Conservation (phyloP, 2,329 filamentous ascomycete genomes). For the Aspergillus caelatus region DNA sequence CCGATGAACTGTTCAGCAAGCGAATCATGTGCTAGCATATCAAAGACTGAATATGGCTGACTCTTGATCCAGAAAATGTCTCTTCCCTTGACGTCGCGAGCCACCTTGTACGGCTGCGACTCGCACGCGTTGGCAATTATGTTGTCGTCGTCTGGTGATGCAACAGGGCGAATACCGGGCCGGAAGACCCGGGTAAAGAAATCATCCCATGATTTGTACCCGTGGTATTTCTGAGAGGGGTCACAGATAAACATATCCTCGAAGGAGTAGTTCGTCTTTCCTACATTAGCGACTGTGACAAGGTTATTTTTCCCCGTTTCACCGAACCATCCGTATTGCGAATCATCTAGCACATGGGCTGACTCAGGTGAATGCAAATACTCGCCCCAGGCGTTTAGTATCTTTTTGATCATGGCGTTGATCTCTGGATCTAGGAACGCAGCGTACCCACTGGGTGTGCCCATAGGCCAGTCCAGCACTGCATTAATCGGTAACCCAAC, state of each 20-base stretch:
- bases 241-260: conserved; percentile 25
- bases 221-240: conserved; percentile 35
- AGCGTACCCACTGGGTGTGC: conserved; percentile 55
- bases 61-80: conserved; percentile 71
- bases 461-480: conserved; percentile 63
- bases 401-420: conserved; percentile 55
- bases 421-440: conserved; percentile 58
- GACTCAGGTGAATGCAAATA: conserved; percentile 57
- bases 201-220: conserved; percentile 69
- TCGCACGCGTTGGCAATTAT: conserved; percentile 69
- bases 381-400: conserved; percentile 59
- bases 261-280: conserved; percentile 11
- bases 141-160: conserved; percentile 51
- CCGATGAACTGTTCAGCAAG: conserved; percentile 58
- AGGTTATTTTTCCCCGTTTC: conserved; percentile 49
- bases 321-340: conserved; percentile 59
- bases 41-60: conserved; percentile 66
- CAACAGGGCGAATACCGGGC: conserved; percentile 60
- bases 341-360: conserved; percentile 50
- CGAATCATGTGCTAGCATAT: conserved; percentile 64
- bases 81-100: conserved; percentile 54
- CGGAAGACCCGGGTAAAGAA: conserved; percentile 68
- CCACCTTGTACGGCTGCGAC: conserved; percentile 60
- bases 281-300: conserved; percentile 13
- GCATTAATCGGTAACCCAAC: conserved; percentile 61